A percentile compares a stretch with the other conserved stretches of the same genome.
These are phyloP conservation scores for Lipomyces yamanashiensis DNA, from an alignment of 805 yeast species.

Conservation along the genomic window DNA sequence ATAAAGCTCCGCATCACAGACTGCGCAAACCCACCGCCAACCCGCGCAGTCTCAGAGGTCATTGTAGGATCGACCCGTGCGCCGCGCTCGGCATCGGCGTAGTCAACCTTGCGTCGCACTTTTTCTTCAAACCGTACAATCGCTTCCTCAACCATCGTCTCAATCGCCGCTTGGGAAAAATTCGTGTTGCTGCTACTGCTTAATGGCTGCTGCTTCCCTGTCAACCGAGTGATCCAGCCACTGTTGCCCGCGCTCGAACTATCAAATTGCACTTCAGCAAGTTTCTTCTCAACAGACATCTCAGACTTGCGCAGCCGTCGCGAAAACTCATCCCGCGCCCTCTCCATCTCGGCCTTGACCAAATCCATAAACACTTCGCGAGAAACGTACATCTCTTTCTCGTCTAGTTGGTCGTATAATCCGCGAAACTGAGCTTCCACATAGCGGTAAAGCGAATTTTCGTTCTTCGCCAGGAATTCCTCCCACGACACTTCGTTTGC, in stretches of 20 bases:
- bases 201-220: neutral
- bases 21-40: constrained; percentile 14
- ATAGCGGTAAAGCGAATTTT: constrained; percentile 6
- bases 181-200: neutral
- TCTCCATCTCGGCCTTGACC: constrained; percentile 20
- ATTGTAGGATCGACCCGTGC: constrained; percentile 36
- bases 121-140: constrained; percentile 22
- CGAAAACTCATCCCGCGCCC: constrained; percentile 12
- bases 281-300: constrained; percentile 10
- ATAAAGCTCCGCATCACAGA: neutral
- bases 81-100: constrained; percentile 38
- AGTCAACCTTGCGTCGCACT: constrained; percentile 21
- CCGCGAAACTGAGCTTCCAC: constrained; percentile 23
- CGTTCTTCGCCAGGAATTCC: constrained; percentile 24
- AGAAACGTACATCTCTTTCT: constrained; percentile 15
- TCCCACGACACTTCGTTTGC: constrained; percentile 19
- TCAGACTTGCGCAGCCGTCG: constrained; percentile 16
- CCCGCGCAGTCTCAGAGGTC: constrained; percentile 34
- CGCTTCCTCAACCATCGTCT: constrained; percentile 31
- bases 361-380: constrained; percentile 22
- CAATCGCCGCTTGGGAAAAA: constrained; percentile 25
- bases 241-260: neutral
- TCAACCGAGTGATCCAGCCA: constrained; percentile 1
- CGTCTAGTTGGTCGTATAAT: constrained; percentile 16
- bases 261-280: neutral